Evolutionary conservation across 73 alveolate species (phyloP), one percentile per base, ranked within the genome.

Genomic region (Halteria grandinella): DNA sequence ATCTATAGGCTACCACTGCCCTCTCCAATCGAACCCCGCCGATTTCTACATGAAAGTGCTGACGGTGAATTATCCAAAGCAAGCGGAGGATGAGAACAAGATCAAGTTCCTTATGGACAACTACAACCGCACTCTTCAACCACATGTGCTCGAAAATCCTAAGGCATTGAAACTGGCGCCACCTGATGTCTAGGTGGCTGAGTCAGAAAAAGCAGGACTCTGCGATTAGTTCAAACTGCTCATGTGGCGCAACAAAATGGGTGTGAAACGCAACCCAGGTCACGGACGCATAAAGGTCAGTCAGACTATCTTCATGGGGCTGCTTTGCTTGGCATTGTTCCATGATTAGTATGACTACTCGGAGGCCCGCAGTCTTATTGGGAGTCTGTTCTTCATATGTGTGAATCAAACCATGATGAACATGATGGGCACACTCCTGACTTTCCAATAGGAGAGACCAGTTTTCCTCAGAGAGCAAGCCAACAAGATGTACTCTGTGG

Each of bases 381-480:
- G 94, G 12, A 69, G 70, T 15, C 33, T 73, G 17, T 87, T 59
- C 85, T 87, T 81, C 37, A 58, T 79, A 10, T 28, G 73, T 43
- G 60, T 80, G 6, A 52, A 41, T 57, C 45, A 54, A 32, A 79
- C 87, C 17, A 55, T 87, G 57, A 63, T 73, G n/a, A 44, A 62
- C 25, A 39, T 52, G 21, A 34, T 52, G 85, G 76, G 79, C 15
- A 57, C 88, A n/a, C 62, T 85, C 1, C 51, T 71, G 49, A 72
- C 87, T 20, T 83, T 83, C 59, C 71, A 84, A 0, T 48, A 47
- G 49, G 93, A 85, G 69, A 48, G 93, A 66, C 87, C 89, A 31
- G 71, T 87, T 21, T 87, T 87, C 82, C 75, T 87, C 8, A 80
- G 95, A 73, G 95, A 87, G 54, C 43, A 88, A 43, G 86, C 88